Conservation (phyloP, 2,329 filamentous ascomycete species). For the Paracoccidioides brasiliensis region DNA sequence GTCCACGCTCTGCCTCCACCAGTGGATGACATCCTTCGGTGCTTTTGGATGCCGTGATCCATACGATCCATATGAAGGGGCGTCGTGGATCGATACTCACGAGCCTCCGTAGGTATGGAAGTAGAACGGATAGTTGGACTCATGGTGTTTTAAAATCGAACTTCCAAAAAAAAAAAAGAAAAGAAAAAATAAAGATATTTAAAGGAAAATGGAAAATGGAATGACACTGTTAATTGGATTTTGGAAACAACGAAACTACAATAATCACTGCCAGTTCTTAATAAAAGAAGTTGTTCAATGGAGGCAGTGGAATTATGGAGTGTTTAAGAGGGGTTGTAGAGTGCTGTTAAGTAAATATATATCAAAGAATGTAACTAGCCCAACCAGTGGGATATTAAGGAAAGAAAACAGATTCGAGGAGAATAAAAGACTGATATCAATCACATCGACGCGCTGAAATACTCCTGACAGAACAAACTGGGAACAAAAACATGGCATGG, state of each 20-base stretch:
- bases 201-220: not conserved
- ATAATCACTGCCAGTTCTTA: not conserved
- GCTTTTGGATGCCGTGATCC: slow-evolving; percentile 50
- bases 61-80: slow-evolving; percentile 44
- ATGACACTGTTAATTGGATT: not conserved
- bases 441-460: not conserved
- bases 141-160: slow-evolving; percentile 4
- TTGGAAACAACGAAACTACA: not conserved
- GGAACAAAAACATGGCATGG: slow-evolving; percentile 10
- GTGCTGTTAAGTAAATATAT: slow-evolving; percentile 16
- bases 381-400: slow-evolving; percentile 42
- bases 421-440: not conserved
- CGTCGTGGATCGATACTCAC: slow-evolving; percentile 24
- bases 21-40: slow-evolving; percentile 54
- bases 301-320: slow-evolving; percentile 1
- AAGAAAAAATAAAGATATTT: not conserved
- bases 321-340: slow-evolving; percentile 10
- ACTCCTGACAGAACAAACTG: slow-evolving; percentile 9
- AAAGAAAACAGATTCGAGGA: slow-evolving; percentile 19
- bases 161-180: not conserved
- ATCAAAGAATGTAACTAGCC: slow-evolving; percentile 41
- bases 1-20: slow-evolving; percentile 73
- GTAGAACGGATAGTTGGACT: slow-evolving; percentile 7
- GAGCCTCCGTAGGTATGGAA: slow-evolving; percentile 2
- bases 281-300: not conserved